phyloP scores from a whole-genome alignment of 2,329 filamentous ascomycete species.

The Chalaropsis thielavioides region DNA sequence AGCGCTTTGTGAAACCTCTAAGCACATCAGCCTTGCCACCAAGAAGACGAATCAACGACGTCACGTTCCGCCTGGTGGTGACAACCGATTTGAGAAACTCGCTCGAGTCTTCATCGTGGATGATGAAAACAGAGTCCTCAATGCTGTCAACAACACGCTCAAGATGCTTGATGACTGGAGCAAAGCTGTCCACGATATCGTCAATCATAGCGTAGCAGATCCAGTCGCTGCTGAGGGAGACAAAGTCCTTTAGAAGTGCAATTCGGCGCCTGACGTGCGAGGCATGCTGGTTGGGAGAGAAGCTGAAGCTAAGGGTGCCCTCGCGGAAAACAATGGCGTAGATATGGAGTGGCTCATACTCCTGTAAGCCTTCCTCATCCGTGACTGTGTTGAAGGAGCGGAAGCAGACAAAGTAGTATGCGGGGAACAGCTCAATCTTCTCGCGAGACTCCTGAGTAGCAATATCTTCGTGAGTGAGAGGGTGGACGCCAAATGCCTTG shows the following conservation, averaged over 20 bases:
- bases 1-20: constrained; percentile 92
- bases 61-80: constrained; percentile 82
- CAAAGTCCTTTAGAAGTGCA: constrained; percentile 82
- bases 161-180: constrained; percentile 72
- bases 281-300: constrained; percentile 73
- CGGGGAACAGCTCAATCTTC: constrained; percentile 94
- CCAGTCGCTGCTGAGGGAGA: constrained; percentile 91
- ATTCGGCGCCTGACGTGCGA: constrained; percentile 84
- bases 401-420: constrained; percentile 98
- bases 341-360: constrained; percentile 88
- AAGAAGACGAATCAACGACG: constrained; percentile 80
- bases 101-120: constrained; percentile 77
- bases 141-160: constrained; percentile 84
- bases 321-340: constrained; percentile 96
- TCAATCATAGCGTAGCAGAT: constrained; percentile 98
- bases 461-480: constrained; percentile 91
- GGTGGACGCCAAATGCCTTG: constrained; percentile 90
- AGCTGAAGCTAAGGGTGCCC: constrained; percentile 89
- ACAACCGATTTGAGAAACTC: constrained; percentile 79
- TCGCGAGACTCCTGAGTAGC: constrained; percentile 88
- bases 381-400: constrained; percentile 73
- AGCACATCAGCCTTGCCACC: constrained; percentile 98
- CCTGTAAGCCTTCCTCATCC: constrained; percentile 63
- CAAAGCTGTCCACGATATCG: constrained; percentile 94
- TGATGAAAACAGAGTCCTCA: constrained; percentile 89